Conservation (phyloP, 352 stramenopile species). For the Globisporangium irregulare region DNA sequence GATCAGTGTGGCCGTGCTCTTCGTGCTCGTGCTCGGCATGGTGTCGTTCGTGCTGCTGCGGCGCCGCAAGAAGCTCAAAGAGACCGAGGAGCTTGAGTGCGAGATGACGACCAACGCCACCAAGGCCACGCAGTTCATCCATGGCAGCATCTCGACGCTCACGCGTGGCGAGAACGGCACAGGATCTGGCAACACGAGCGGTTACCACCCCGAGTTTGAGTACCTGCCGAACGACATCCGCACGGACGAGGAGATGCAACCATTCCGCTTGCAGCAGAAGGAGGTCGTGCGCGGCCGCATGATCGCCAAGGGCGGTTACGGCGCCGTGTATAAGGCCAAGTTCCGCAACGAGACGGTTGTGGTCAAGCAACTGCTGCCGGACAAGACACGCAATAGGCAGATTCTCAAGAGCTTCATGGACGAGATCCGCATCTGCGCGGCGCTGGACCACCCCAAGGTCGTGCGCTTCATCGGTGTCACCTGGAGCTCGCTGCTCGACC, state of each 20-base stretch:
- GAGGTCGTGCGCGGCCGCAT: conserved; percentile 27
- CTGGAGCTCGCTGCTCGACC: conserved; percentile 49
- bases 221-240: conserved; percentile 36
- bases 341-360: conserved; percentile 33
- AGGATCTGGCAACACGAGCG: background rate
- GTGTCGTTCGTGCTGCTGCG: conserved; percentile 17
- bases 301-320: conserved; percentile 35
- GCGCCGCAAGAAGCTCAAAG: conserved; percentile 18
- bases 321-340: conserved; percentile 27
- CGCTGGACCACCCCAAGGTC: conserved; percentile 51
- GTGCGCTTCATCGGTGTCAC: conserved; percentile 51
- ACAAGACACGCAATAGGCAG: conserved; percentile 27
- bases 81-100: conserved; percentile 15
- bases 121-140: conserved; percentile 20
- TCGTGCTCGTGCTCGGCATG: conserved; percentile 19
- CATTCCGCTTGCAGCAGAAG: conserved; percentile 28
- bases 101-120: conserved; percentile 13
- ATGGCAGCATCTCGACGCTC: conserved; percentile 14
- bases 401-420: conserved; percentile 47
- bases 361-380: conserved; percentile 34
- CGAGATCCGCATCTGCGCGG: conserved; percentile 63
- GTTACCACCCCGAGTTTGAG: conserved; percentile 13
- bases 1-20: conserved; percentile 22
- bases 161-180: background rate
- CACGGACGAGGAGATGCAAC: conserved; percentile 32